phyloP scores from a whole-genome alignment of 2,329 filamentous ascomycete genomes.

The Aspergillus pseudotamarii region DNA sequence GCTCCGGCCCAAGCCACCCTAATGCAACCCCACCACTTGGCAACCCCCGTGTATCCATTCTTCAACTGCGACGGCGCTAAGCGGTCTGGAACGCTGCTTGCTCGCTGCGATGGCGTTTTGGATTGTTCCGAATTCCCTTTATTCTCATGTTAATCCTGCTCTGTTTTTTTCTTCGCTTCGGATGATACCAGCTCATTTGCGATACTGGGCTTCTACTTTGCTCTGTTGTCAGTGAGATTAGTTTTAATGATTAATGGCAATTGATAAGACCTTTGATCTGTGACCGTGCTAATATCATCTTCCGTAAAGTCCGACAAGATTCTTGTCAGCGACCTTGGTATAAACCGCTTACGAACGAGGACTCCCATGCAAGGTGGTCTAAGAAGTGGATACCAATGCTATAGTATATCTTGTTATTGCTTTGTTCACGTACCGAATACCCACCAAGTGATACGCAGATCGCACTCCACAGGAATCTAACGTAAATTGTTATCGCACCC shows the following conservation, averaged over 20 bases:
- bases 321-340: no score
- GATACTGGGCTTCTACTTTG: constrained; percentile 31
- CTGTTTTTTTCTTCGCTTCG: constrained; percentile 26
- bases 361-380: not conserved
- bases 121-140: constrained; percentile 18
- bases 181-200: constrained; percentile 45
- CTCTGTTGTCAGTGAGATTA: constrained; percentile 27
- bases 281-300: not conserved
- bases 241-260: constrained; percentile 35
- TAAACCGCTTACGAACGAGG: not conserved
- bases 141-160: constrained; percentile 22
- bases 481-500: not conserved
- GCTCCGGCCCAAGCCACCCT: constrained; percentile 31
- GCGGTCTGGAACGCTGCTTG: constrained; percentile 1
- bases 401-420: not conserved
- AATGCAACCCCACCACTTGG: constrained; percentile 30
- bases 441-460: not conserved
- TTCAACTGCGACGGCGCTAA: constrained; percentile 20
- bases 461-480: not conserved
- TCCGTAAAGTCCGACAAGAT: not conserved
- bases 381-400: not conserved
- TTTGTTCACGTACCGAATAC: not conserved
- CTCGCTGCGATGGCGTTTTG: constrained; percentile 22
- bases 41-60: constrained; percentile 21
- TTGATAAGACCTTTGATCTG: constrained; percentile 28